Evolutionary conservation across 495 filamentous ascomycete genomes (phyloP).

Genomic region (Xylaria flabelliformis): DNA sequence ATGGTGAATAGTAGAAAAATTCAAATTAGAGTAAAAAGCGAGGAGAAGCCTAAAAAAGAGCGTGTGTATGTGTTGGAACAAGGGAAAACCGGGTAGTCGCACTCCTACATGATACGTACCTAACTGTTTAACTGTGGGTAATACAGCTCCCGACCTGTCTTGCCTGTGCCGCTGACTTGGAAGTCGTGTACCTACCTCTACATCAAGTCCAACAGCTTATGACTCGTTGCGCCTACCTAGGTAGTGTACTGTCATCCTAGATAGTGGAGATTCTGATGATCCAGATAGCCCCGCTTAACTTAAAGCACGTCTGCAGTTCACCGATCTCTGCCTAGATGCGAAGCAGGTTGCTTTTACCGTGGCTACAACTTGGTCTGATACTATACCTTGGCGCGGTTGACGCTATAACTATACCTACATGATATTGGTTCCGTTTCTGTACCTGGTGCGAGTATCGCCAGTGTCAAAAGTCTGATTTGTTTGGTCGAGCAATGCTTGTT

Average conservation of each 20-base stretch:
- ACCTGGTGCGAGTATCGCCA: background rate
- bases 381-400: background rate
- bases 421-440: background rate
- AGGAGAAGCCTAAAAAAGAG: conserved; percentile 6
- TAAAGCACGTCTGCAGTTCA: background rate
- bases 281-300: background rate
- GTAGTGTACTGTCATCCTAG: background rate
- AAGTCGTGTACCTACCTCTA: background rate
- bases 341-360: background rate
- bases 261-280: background rate
- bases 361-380: background rate
- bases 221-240: background rate
- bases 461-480: background rate
- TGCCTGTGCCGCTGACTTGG: background rate
- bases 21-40: background rate
- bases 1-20: conserved; percentile 6
- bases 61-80: background rate
- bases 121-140: background rate
- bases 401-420: background rate
- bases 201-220: background rate
- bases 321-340: background rate
- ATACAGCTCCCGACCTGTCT: background rate
- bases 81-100: background rate
- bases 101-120: background rate
- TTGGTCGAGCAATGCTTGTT: background rate